Evolutionary conservation across 768 basidiomycete genomes (phyloP), one percentile per base, ranked within the genome.

Genomic region (Boletus edulis): DNA sequence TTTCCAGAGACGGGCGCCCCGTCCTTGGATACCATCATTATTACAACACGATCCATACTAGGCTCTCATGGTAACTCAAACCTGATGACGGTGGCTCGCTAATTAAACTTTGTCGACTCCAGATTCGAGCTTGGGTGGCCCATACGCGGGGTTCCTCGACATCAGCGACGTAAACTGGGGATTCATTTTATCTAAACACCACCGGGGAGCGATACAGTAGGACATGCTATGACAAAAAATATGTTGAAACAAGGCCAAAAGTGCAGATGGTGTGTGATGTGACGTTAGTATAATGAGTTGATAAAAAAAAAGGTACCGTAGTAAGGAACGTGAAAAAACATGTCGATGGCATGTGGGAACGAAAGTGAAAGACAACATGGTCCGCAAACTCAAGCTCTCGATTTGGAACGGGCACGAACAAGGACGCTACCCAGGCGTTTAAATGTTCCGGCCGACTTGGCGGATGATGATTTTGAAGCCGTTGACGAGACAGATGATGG

Each of bases 401-500:
- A 67, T 54, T 52, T 70, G 14, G 59, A 39, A 15, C 70, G 66
- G 45, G 60, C 53, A 44, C 70, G 63, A 10, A 43, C 49, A 12
- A 69, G 18, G 9, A 47, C 65, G 42, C 38, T 56, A 14, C 68
- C 45, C 52, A 64, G 31, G 9, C 64, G 61, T 49, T 34, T 58
- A 14, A 70, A 41, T 11, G 67, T 58, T 6, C 62, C 55, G 17
- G 53, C 42, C 0, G 71, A 69, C 29, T 61, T 69, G 46, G 55
- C 7, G 5, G 67, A 65, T 0, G 56, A 27, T 1, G 54, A 54
- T 57, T 63, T 66, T 13, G 65, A 68, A 0, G 53, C 7, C 3
- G 52, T 57, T 34, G 70, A 66, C 15, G 56, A n/a, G 50, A 72
- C 40, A 2, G 71, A 72, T 0, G 64, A 55, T 4, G 71, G 65